Percentiles rank a stretch among this genome's conserved stretches.
Evolutionary conservation across 2,329 filamentous ascomycete species (phyloP).

Genomic region (Onygena corvina): DNA sequence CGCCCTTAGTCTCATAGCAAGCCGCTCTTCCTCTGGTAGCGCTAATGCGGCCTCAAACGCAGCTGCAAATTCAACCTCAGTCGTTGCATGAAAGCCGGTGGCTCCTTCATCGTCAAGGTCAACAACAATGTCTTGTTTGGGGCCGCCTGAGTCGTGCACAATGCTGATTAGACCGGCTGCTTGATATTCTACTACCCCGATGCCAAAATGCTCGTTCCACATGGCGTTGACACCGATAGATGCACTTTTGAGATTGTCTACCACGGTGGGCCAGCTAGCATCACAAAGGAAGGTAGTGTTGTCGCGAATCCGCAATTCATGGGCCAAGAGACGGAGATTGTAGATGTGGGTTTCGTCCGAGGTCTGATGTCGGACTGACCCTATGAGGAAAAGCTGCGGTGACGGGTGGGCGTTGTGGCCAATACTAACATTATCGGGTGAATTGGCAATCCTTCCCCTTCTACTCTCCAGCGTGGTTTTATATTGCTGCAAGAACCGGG

Average conservation of each 20-base stretch:
- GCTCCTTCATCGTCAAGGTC: constrained; percentile 63
- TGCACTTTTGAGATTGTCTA: constrained; percentile 62
- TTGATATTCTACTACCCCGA: constrained; percentile 96
- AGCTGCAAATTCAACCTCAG: constrained; percentile 62
- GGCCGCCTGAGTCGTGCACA: constrained; percentile 85
- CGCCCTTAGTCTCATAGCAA: constrained; percentile 64
- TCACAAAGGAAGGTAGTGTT: constrained; percentile 79
- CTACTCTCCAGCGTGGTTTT: constrained; percentile 40
- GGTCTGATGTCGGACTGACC: constrained; percentile 67
- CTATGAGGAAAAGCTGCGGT: constrained; percentile 72
- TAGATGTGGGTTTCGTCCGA: constrained; percentile 55
- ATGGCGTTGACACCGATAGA: constrained; percentile 91
- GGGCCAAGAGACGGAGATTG: constrained; percentile 70
- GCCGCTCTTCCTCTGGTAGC: constrained; percentile 46
- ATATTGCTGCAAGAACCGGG: constrained; percentile 53
- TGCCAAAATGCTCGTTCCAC: constrained; percentile 99
- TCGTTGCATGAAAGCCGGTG: constrained; percentile 79
- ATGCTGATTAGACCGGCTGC: constrained; percentile 86
- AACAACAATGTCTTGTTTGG: constrained; percentile 84
- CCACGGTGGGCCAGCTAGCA: constrained; percentile 75
- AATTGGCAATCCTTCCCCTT: constrained; percentile 10
- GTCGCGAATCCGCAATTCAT: constrained; percentile 75
- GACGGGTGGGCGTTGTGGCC: constrained; percentile 10
- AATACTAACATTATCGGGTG: neutral
- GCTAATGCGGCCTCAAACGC: constrained; percentile 70